These are phyloP conservation scores for Ceratocystiopsis sp. DNA, from an alignment of 2,329 filamentous ascomycete genomes.

Conservation along the genomic window DNA sequence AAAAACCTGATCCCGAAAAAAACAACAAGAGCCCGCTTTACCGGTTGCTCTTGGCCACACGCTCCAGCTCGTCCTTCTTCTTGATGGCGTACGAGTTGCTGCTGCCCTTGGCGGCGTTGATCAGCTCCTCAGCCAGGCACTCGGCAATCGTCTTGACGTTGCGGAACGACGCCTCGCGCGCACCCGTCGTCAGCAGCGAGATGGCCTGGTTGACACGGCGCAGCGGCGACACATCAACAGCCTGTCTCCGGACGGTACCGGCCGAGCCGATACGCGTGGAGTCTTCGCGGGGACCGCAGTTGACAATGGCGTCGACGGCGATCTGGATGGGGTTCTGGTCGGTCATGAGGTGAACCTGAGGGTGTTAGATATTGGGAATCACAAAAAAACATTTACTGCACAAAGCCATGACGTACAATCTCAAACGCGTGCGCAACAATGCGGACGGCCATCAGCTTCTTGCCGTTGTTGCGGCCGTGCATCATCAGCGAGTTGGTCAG, in stretches of 20 bases:
- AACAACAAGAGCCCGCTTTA: conserved; percentile 38
- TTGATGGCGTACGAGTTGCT: conserved; percentile 99
- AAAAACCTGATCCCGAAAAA: background rate
- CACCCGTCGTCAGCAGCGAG: conserved; percentile 95
- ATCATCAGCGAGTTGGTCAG: conserved; percentile 99
- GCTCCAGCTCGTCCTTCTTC: conserved; percentile 99
- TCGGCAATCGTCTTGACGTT: conserved; percentile 99
- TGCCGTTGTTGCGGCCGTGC: conserved; percentile 99
- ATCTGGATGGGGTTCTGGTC: conserved; percentile 99
- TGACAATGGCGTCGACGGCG: conserved; percentile 98
- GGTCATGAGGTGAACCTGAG: conserved; percentile 98
- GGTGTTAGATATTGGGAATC: no score
- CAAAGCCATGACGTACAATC: conserved; percentile 48
- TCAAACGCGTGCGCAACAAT: conserved; percentile 98
- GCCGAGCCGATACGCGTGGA: conserved; percentile 98
- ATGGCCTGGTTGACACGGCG: conserved; percentile 99
- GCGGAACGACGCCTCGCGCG: conserved; percentile 96
- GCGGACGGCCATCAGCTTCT: conserved; percentile 99
- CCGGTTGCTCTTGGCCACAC: conserved; percentile 99
- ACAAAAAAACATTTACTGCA: no score
- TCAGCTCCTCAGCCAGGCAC: conserved; percentile 98
- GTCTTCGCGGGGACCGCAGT: conserved; percentile 99
- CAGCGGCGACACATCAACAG: conserved; percentile 98
- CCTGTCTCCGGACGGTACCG: conserved; percentile 98
- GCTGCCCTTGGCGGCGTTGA: conserved; percentile 99